Conservation (phyloP, 805 yeast genomes). For the Yarrowia alimentaria region DNA sequence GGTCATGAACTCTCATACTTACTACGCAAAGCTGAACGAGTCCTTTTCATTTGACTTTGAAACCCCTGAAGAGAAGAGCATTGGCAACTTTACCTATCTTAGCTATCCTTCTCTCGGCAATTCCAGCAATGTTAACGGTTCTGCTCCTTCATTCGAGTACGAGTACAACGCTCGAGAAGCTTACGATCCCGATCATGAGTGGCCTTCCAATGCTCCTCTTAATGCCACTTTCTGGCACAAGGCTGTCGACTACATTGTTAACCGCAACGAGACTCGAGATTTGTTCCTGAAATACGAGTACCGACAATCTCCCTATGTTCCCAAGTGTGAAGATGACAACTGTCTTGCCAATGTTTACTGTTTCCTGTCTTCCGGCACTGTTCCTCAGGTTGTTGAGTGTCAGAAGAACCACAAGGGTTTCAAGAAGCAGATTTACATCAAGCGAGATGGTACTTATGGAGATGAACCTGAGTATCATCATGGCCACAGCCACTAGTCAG, state of each 20-base stretch:
- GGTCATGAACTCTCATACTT: conserved; percentile 58
- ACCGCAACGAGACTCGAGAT: conserved; percentile 46
- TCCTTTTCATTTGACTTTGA: conserved; percentile 40
- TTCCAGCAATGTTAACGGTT: neutral
- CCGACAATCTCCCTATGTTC: conserved; percentile 54
- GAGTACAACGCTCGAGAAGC: conserved; percentile 47
- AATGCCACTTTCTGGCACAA: conserved; percentile 67
- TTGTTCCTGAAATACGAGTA: conserved; percentile 48
- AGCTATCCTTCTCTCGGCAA: conserved; percentile 30
- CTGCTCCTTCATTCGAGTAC: conserved; percentile 47
- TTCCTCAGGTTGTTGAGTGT: conserved; percentile 35
- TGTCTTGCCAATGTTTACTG: conserved; percentile 45
- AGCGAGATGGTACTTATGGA: conserved; percentile 14
- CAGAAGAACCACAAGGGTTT: conserved; percentile 21
- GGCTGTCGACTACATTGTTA: conserved; percentile 39
- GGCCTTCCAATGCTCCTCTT: conserved; percentile 61
- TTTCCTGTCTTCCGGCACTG: conserved; percentile 36
- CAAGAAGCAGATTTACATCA: conserved; percentile 16
- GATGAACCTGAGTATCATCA: conserved; percentile 12
- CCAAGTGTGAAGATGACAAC: conserved; percentile 45
- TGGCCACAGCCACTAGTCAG: too few relatives aligned
- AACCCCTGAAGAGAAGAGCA: neutral
- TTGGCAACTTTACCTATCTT: conserved; percentile 1
- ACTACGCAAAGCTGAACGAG: conserved; percentile 56
- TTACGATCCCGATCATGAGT: conserved; percentile 52